Base-by-base conservation (phyloP, 1,139 yeast genomes). In the Yamadazyma epiphylla region DNA sequence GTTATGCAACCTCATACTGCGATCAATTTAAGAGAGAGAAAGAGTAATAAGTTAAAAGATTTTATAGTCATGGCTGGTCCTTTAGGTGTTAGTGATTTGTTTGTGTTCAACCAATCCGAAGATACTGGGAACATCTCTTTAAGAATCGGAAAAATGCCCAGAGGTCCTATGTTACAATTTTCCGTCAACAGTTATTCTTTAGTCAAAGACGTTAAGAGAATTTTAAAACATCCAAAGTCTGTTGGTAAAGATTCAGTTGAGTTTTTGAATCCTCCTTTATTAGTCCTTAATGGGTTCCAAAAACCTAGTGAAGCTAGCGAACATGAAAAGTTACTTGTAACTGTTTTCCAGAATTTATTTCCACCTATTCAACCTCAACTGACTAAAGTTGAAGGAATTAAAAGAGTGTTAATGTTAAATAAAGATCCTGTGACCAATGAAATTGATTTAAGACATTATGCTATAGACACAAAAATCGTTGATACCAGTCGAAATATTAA, bases 1-100 rank as follows among this genome's bases (percentile, higher is more conserved):
- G 77, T 87, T 41, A 88, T 91, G 96, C 94, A 87, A 53, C 99
- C 99, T 16, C 95, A 91, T 49, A 91, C 99, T 4, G 96, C 97
- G 12, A 78, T 87, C 46, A 83, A 79, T 45, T 71, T 94, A 39
- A 72, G 81, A 43, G 98, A 94, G 59, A 70, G 97, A 31, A 86
- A 86, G 55, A 70, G 86, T 27, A 94, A 94, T 56, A 82, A 80
- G 50, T 68, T 91, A 42, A 84, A 83, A 55, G 98, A 91, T 59
- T 91, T 85, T 48, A 74, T 89, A 13, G 95, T 88, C 14, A 89
- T 91, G 96, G 88, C 96, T 22, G 98, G 98, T 4, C 97, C 98
- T 6, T 67, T 91, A 31, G 95, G 96, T 22, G 96, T 94, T 10
- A 72, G 91, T 6, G 96, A 91, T 56, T 59, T 94, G 51, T 77